phyloP scores from a whole-genome alignment of 2,329 filamentous ascomycete genomes.

The Neonectria magnoliae region DNA sequence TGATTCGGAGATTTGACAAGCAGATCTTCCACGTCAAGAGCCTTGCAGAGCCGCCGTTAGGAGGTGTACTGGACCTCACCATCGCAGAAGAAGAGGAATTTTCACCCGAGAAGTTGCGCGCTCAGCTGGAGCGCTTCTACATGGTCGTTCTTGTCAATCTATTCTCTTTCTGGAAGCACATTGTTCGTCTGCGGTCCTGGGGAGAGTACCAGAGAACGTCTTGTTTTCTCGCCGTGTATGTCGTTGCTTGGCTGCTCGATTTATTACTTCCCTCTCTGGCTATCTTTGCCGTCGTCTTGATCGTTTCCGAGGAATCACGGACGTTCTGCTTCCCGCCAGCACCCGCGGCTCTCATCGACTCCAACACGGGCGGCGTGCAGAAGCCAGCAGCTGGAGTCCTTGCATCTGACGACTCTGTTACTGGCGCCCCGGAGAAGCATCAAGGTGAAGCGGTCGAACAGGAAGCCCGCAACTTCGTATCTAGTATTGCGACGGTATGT shows the following conservation, averaged over 20 bases:
- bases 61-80: slow-evolving; percentile 72
- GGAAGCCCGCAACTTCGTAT: slow-evolving; percentile 84
- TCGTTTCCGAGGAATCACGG: slow-evolving; percentile 72
- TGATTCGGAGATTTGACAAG: slow-evolving; percentile 15
- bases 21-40: slow-evolving; percentile 13
- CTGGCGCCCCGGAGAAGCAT: slow-evolving; percentile 83
- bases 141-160: slow-evolving; percentile 79
- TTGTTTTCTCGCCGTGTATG: slow-evolving; percentile 67
- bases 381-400: slow-evolving; percentile 80
- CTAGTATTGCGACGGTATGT: slow-evolving; percentile 64
- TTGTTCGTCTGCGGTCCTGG: slow-evolving; percentile 82
- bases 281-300: slow-evolving; percentile 69
- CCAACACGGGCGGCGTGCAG: slow-evolving; percentile 77
- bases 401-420: slow-evolving; percentile 79
- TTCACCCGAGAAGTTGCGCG: slow-evolving; percentile 82
- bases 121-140: slow-evolving; percentile 82
- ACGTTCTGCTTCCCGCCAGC: slow-evolving; percentile 77
- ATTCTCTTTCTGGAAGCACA: slow-evolving; percentile 75
- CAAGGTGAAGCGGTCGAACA: slow-evolving; percentile 86
- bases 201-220: slow-evolving; percentile 75
- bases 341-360: slow-evolving; percentile 77
- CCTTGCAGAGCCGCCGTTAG: slow-evolving; percentile 2
- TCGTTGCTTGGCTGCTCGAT: slow-evolving; percentile 76
- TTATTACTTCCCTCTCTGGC: slow-evolving; percentile 72
- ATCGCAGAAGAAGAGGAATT: slow-evolving; percentile 86